Evolutionary conservation across 495 filamentous ascomycete species (phyloP), one percentile per base, ranked within the genome.

Genomic region (Antarctomyces pellizariae): DNA sequence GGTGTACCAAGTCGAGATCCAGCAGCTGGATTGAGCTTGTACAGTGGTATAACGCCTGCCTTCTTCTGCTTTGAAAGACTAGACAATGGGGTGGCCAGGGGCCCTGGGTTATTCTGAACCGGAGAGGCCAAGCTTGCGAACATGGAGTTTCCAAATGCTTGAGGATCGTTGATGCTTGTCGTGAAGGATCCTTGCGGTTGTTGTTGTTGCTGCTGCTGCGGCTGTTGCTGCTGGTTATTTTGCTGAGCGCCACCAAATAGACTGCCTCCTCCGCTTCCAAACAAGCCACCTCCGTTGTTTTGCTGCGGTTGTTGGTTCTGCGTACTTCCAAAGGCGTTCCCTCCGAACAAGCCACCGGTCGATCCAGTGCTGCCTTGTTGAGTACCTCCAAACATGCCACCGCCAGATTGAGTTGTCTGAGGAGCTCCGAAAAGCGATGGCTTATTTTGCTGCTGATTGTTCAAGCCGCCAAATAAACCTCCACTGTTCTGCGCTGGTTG

Each of bases 51-150:
- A 16, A 74, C 67, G 4, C 78, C 71, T 31, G 61, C 68, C 45
- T 75, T 71, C 48, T 72, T 76, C 25, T 66, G 57, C 43, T 75
- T 75, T 7, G 35, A 38, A 34, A 60, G 54, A 32, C 64, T 68
- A 13, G 63, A 67, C n/a, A 92, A 62, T 0, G 86, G 82, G 1
- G 80, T 91, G 9, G 80, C 82, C 30, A 92, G 55, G 3, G 82
- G 82, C 18, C 82, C 82, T 1, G 74, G 68, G 32, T 72, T 71
- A 18, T 66, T 54, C 5, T 63, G 47, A 33, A 58, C 64, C 7
- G 69, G 65, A 0, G 62, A 56, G 4, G 60, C 63, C 12, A 91
- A 47, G 21, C 64, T 69, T 2, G 62, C 56, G 47, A 90, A 91
- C 8, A 95, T 60, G 2, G 75, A 74, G 29, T 68, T 75, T 13